Evolutionary conservation across 495 filamentous ascomycete genomes (phyloP).

Genomic region (Penicillium cinerascens): DNA sequence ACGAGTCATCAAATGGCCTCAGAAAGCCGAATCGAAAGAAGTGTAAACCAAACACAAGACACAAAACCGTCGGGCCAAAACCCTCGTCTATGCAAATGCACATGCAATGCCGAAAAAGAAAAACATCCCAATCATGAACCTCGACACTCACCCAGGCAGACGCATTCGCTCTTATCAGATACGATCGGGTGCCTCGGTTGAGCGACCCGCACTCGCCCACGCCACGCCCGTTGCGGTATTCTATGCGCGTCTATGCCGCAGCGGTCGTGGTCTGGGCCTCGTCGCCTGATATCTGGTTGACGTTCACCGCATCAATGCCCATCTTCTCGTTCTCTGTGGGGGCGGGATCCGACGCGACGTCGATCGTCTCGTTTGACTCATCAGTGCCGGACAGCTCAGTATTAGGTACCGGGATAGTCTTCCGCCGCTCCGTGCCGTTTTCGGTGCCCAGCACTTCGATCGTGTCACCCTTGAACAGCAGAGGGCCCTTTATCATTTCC

Average conservation of each 20-base stretch:
- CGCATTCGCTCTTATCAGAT: background rate
- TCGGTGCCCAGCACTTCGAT: conserved; percentile 41
- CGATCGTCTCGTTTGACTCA: conserved; percentile 1
- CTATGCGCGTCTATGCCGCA: conserved; percentile 18
- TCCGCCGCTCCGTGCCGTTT: conserved; percentile 36
- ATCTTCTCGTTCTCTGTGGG: conserved; percentile 14
- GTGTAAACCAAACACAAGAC: background rate
- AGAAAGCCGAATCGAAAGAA: background rate
- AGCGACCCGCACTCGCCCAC: background rate
- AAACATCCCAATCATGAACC: background rate
- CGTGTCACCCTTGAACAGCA: conserved; percentile 38
- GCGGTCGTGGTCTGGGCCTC: conserved; percentile 12
- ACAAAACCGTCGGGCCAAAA: background rate
- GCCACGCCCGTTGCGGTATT: background rate
- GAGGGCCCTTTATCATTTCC: conserved; percentile 37
- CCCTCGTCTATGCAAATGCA: conserved; percentile 3
- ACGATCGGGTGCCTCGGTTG: background rate
- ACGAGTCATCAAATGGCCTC: background rate
- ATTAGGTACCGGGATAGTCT: conserved; percentile 29
- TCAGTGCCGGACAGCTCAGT: background rate
- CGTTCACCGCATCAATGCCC: conserved; percentile 13
- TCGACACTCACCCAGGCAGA: conserved; percentile 1
- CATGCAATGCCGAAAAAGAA: background rate
- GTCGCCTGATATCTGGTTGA: conserved; percentile 15
- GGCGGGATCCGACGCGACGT: background rate